A percentile compares a stretch with the other conserved stretches of the same genome.
Conservation (phyloP, 768 basidiomycete species). For the Kwoniella shandongensis region DNA sequence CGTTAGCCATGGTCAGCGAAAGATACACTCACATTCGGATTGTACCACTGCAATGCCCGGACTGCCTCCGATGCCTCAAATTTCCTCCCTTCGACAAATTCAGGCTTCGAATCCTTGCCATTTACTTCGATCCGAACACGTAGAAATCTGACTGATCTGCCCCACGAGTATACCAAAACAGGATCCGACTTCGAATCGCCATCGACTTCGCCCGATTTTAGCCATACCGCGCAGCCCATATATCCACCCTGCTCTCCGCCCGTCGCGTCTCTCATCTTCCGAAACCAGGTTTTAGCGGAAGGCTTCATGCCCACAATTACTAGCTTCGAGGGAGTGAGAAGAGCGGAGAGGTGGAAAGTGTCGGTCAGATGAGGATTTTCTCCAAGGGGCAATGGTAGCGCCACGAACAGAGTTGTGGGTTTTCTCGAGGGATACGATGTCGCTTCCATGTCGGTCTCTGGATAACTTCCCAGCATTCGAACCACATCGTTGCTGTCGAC, state of each 20-base stretch:
- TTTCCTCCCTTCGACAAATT: constrained; percentile 63
- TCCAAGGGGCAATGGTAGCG: constrained; percentile 79
- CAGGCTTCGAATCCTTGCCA: constrained; percentile 55
- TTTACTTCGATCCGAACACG: constrained; percentile 56
- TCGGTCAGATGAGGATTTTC: constrained; percentile 73
- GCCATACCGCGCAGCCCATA: constrained; percentile 45
- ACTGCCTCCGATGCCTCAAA: constrained; percentile 67
- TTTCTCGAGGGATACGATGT: constrained; percentile 12
- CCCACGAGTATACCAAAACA: constrained; percentile 83
- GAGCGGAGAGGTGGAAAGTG: constrained; percentile 71
- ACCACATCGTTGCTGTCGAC: constrained; percentile 92
- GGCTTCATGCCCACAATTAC: constrained; percentile 93
- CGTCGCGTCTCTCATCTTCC: constrained; percentile 40
- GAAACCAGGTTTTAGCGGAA: constrained; percentile 81
- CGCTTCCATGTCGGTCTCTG: constrained; percentile 56
- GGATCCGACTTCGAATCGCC: constrained; percentile 56
- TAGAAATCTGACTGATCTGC: constrained; percentile 64
- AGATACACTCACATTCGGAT: constrained; percentile 68
- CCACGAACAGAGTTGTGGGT: constrained; percentile 67
- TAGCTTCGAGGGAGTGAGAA: constrained; percentile 85
- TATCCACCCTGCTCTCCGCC: constrained; percentile 26
- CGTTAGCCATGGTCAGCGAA: constrained; percentile 2
- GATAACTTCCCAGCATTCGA: constrained; percentile 88
- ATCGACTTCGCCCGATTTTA: constrained; percentile 18
- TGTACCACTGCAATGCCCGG: constrained; percentile 82